Base-by-base conservation (phyloP, 2,329 filamentous ascomycete species). In the Fusarium paranaense region DNA sequence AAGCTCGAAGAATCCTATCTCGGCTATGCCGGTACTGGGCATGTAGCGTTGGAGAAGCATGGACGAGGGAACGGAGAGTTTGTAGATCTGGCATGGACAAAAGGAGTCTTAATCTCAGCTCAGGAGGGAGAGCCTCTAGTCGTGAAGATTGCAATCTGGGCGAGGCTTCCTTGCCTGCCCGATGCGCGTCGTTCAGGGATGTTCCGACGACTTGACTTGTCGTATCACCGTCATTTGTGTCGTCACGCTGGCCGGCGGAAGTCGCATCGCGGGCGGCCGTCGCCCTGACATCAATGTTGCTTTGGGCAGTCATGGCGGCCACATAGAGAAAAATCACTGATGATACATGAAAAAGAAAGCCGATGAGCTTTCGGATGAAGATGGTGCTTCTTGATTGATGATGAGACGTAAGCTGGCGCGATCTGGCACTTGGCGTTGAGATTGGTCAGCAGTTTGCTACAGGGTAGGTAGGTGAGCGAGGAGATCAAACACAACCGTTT, bases 21-120 rank as follows among this genome's bases (percentile, higher is more conserved):
- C 77, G 73, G 37, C 56, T n/a, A 22, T 73, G n/a, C 20, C 45
- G 38, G 33, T 77, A 78, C 45, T 77, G 75, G 10, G 69, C 57
- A 42, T 77, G 72, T 58, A 78, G 59, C 5, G 50, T 64, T 6
- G 75, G 75, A n/a, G 73, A 77, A 11, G 73, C 71, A 22, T 32
- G 70, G 25, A 76, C 61, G 11, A 76, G 40, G 2, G 71, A 67
- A 10, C 63, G 37, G 8, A 63, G 37, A 5, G 47, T 56, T 4
- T 35, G 27, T 7, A 76, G 62, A 47, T 78, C 69, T 20, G 73
- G 70, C 22, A 75, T 69, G 14, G 40, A 67, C 4, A 13, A 58
- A 32, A 78, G 69, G 16, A 78, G 27, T 10, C 57, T 38, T 4
- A 10, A 35, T 45, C 45, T 67, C 58, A 67, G n/a, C 47, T 62